Conservation (phyloP, 768 basidiomycete species). For the Psilocybe azurescens region DNA sequence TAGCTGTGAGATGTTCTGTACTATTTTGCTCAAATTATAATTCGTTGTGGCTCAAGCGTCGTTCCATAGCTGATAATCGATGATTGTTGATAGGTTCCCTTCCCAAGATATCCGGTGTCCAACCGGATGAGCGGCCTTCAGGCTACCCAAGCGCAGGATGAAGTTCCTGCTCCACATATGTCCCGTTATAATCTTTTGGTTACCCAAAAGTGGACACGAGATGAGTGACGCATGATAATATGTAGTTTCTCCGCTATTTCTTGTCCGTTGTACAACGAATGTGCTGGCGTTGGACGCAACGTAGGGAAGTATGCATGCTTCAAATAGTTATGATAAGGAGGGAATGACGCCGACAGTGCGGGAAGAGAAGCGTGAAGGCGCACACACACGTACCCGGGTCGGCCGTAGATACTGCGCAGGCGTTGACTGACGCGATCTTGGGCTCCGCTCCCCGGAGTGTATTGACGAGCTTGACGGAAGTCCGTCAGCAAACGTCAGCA, state of each 20-base stretch:
- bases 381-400: neutral
- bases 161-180: too few relatives aligned
- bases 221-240: too few relatives aligned
- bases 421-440: constrained; percentile 1
- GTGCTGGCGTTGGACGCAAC: neutral
- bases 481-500: neutral
- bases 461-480: neutral
- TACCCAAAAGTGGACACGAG: too few relatives aligned
- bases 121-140: too few relatives aligned
- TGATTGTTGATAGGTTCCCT: too few relatives aligned
- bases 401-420: neutral
- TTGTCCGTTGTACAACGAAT: too few relatives aligned
- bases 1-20: neutral
- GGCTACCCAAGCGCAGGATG: too few relatives aligned
- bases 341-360: constrained; percentile 2
- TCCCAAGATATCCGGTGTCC: too few relatives aligned
- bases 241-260: too few relatives aligned
- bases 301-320: neutral
- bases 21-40: neutral
- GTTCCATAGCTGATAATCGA: too few relatives aligned
- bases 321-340: constrained; percentile 1
- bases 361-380: neutral
- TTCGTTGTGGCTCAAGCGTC: too few relatives aligned
- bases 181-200: too few relatives aligned
- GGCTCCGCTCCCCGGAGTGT: neutral